Percentiles rank a stretch among this genome's conserved stretches.
Conservation (phyloP, 306 rosid genomes). For the Fragaria nilgerrensis region DNA sequence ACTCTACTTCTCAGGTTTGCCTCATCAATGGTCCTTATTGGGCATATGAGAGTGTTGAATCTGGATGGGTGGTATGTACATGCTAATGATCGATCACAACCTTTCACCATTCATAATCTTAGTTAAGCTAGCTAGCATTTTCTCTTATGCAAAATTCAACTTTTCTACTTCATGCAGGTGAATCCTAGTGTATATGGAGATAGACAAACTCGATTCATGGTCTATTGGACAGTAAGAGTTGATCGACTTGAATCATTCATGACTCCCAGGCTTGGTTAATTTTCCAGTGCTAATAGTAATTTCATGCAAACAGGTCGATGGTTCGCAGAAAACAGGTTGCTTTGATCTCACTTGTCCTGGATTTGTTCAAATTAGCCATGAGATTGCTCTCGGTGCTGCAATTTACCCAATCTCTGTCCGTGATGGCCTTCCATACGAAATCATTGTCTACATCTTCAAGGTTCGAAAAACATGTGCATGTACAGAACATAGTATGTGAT, state of each 20-base stretch:
- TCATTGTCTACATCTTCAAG: conserved; percentile 26
- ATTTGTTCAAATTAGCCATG: conserved; percentile 29
- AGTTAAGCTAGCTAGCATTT: neutral
- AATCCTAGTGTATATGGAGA: conserved; percentile 35
- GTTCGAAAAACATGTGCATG: conserved; percentile 3
- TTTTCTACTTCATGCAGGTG: conserved; percentile 18
- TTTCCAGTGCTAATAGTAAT: neutral
- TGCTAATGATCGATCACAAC: neutral
- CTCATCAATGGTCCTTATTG: conserved; percentile 26
- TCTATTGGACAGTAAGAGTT: conserved; percentile 35
- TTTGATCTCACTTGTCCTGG: conserved; percentile 39
- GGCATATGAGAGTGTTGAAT: conserved; percentile 26
- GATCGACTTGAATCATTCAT: neutral
- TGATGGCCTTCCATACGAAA: conserved; percentile 28
- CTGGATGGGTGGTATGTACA: conserved; percentile 36
- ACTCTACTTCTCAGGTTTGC: conserved; percentile 28
- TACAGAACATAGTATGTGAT: neutral
- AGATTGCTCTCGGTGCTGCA: conserved; percentile 38
- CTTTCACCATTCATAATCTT: neutral
- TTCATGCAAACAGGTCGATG: conserved; percentile 20
- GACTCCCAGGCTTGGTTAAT: neutral
- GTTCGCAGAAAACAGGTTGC: conserved; percentile 32
- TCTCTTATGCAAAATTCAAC: neutral
- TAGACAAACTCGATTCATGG: conserved; percentile 30
- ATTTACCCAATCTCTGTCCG: conserved; percentile 26